Base-by-base conservation (phyloP, 306 rosid genomes). In the Rubus parviflorus region DNA sequence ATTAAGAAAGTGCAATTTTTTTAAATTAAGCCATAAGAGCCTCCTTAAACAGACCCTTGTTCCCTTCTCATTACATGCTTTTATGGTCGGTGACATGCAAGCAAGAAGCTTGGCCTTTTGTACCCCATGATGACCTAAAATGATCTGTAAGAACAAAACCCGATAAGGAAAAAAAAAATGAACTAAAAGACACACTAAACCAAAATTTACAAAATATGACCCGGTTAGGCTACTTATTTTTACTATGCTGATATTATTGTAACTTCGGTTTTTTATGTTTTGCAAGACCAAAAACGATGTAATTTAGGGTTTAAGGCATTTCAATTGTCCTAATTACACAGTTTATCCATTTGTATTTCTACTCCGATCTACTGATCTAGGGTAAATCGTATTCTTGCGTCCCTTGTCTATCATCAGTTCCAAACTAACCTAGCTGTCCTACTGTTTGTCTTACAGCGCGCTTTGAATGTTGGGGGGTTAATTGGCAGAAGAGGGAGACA, bases 401-500 rank as follows among this genome's bases (percentile, higher is more conserved):
- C 45, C 6, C 15, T 15, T 62, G 45, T 30, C 45, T 6, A 35
- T 63, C 68, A 45, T 45, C 68, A 63, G 46, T 63, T 63, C 68
- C 68, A 37, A 37, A 63, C 45, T 15, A 63, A 63, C 13, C 68
- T 37, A 63, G 68, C 68, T 38, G 73, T 53, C 54, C 13, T 41
- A 12, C 5, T 69, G 62, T 13, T 64, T 81, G 78, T 79, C 37
- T 30, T 78, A 79, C 83, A 86, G 86, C 35, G 35, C 2, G 35
- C 87, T 78, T 76, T 72, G 79, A 64, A 53, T 81, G 84, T 81
- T 76, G 86, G 79, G 43, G 53, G 11, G 19, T 62, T 30, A 61
- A 63, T 16, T 38, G 82, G 82, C 80, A 84, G 83, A 75, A 78
- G 57, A 60, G 77, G 87, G 85, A 86, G 88, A 86, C 86, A 87